Conservation (phyloP, 1,284 basidiomycete genomes). For the Flammula alnicola region DNA sequence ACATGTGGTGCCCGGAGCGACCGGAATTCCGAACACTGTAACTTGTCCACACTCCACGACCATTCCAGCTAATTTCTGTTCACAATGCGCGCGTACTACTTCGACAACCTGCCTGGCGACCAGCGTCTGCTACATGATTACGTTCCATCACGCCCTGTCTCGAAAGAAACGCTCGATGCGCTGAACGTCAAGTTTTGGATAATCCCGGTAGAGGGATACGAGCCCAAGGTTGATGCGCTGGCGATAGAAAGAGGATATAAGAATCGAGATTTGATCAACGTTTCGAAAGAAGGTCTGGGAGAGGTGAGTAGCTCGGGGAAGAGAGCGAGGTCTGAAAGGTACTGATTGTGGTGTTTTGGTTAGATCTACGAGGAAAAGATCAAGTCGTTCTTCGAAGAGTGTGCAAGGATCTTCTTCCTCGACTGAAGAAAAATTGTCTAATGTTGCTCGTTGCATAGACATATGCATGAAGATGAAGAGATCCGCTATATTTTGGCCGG, state of each 20-base stretch:
- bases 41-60: not conserved
- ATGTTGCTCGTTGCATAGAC: conserved; percentile 45
- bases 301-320: conserved; percentile 48
- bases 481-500: conserved; percentile 85
- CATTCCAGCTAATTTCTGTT: not conserved
- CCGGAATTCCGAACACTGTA: not conserved
- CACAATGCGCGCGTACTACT: conserved; percentile 81
- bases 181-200: conserved; percentile 68
- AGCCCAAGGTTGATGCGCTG: conserved; percentile 58
- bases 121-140: conserved; percentile 79
- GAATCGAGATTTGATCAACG: conserved; percentile 77
- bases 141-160: conserved; percentile 55
- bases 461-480: conserved; percentile 92
- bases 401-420: conserved; percentile 28
- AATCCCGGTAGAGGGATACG: conserved; percentile 62
- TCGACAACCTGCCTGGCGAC: conserved; percentile 76
- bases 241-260: conserved; percentile 75
- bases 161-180: conserved; percentile 48
- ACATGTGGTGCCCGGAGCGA: too few relatives aligned
- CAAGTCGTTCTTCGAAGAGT: conserved; percentile 84
- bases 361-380: conserved; percentile 75
- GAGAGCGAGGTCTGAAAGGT: conserved; percentile 22
- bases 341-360: not conserved
- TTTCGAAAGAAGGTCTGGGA: conserved; percentile 76
- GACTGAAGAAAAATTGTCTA: not conserved